These are phyloP conservation scores for Ceriops tagal DNA, from an alignment of 345 rosid genomes.

Conservation along the genomic window DNA sequence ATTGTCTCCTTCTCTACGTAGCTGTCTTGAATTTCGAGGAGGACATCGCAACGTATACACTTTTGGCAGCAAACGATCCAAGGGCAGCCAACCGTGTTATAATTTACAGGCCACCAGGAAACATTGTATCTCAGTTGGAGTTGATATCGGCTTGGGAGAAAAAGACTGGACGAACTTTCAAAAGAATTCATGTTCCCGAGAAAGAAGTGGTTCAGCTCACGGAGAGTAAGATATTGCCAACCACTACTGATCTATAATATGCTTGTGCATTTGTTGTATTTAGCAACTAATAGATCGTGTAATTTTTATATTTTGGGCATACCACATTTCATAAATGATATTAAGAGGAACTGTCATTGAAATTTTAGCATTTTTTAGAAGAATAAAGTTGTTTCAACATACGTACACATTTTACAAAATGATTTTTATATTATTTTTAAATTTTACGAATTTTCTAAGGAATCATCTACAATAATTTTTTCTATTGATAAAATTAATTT, in stretches of 20 bases:
- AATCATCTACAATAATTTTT: too few species aligned
- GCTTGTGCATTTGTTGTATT: too few species aligned
- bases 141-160: conserved; percentile 34
- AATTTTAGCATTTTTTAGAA: too few species aligned
- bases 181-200: conserved; percentile 20
- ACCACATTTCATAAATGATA: too few species aligned
- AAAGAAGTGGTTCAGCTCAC: conserved; percentile 25
- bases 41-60: conserved; percentile 36
- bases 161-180: conserved; percentile 24
- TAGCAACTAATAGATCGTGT: too few species aligned
- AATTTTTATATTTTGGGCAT: too few species aligned
- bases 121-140: conserved; percentile 30
- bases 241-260: neutral
- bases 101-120: conserved; percentile 22
- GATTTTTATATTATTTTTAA: too few species aligned
- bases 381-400: too few species aligned
- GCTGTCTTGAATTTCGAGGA: conserved; percentile 36
- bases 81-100: conserved; percentile 26
- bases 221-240: conserved; percentile 19
- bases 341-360: too few species aligned
- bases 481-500: too few species aligned
- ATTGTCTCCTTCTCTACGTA: neutral
- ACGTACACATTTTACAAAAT: too few species aligned
- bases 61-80: conserved; percentile 34
- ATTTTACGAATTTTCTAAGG: too few species aligned